phyloP scores from a whole-genome alignment of 768 basidiomycete genomes.

The Trametes punicea region DNA sequence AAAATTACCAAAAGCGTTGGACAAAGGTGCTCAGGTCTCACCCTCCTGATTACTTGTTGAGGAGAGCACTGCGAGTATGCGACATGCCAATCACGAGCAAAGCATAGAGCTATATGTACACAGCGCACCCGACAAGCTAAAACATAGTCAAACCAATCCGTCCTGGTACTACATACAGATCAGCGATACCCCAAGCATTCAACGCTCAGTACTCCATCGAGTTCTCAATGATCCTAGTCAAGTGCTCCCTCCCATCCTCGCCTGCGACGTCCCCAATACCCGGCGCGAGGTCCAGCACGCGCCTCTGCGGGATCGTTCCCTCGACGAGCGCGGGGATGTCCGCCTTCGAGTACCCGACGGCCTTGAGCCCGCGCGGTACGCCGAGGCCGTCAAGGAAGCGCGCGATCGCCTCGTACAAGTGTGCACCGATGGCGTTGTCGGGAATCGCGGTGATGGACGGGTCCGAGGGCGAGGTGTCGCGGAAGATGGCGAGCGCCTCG shows the following conservation, averaged over 20 bases:
- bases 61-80: no score
- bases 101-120: conserved; percentile 8
- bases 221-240: conserved; percentile 75
- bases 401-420: conserved; percentile 84
- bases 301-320: conserved; percentile 87
- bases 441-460: conserved; percentile 70
- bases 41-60: no score
- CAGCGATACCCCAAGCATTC: not conserved
- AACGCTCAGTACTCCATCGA: conserved; percentile 65
- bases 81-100: not conserved
- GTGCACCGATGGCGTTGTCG: conserved; percentile 72
- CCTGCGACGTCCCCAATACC: conserved; percentile 81
- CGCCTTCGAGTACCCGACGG: conserved; percentile 66
- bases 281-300: conserved; percentile 91
- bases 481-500: conserved; percentile 84
- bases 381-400: conserved; percentile 82
- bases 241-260: conserved; percentile 78
- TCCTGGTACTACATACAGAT: not conserved
- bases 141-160: not conserved
- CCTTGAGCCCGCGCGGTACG: conserved; percentile 82
- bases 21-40: no score
- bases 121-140: not conserved
- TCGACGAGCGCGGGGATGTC: conserved; percentile 80
- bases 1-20: no score
- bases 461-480: conserved; percentile 57